These are phyloP conservation scores for Aquilaria sinensis DNA, from an alignment of 345 rosid genomes.

Conservation along the genomic window DNA sequence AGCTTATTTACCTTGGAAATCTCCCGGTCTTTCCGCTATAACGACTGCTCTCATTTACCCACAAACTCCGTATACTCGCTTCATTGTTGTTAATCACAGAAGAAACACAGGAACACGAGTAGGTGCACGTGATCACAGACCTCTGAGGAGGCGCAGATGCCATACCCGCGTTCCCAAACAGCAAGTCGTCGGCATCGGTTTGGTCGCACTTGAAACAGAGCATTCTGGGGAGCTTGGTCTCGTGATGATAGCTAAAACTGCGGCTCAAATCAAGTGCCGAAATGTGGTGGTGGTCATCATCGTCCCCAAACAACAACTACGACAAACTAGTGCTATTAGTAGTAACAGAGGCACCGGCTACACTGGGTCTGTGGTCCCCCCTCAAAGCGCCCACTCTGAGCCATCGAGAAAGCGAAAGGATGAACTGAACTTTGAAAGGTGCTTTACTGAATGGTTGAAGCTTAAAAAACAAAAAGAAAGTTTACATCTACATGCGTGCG, in stretches of 20 bases:
- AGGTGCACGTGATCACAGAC: conserved; percentile 36
- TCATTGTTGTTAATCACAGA: conserved; percentile 19
- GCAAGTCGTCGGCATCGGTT: conserved; percentile 17
- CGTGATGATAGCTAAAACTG: conserved; percentile 8
- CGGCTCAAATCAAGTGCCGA: conserved; percentile 20
- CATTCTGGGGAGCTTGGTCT: conserved; percentile 49
- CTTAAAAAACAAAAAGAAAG: too few species aligned
- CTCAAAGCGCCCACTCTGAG: conserved; percentile 28
- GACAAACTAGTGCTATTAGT: conserved; percentile 39
- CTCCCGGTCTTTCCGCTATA: too few species aligned
- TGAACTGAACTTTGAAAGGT: too few species aligned
- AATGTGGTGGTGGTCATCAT: conserved; percentile 21
- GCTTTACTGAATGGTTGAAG: too few species aligned
- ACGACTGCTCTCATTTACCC: too few species aligned
- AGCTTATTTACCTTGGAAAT: too few species aligned
- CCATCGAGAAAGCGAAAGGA: conserved; percentile 26
- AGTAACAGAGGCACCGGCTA: conserved; percentile 10
- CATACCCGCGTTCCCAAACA: conserved; percentile 16
- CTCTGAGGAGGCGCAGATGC: conserved; percentile 18
- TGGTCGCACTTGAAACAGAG: conserved; percentile 57
- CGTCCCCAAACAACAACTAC: conserved; percentile 47
- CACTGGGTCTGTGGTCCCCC: conserved; percentile 17
- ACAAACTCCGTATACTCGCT: background rate
- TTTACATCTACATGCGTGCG: too few species aligned
- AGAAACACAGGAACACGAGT: conserved; percentile 33